Evolutionary conservation across 2,329 filamentous ascomycete species (phyloP), one percentile per base, ranked within the genome.

Genomic region (Macrophomina tecta): DNA sequence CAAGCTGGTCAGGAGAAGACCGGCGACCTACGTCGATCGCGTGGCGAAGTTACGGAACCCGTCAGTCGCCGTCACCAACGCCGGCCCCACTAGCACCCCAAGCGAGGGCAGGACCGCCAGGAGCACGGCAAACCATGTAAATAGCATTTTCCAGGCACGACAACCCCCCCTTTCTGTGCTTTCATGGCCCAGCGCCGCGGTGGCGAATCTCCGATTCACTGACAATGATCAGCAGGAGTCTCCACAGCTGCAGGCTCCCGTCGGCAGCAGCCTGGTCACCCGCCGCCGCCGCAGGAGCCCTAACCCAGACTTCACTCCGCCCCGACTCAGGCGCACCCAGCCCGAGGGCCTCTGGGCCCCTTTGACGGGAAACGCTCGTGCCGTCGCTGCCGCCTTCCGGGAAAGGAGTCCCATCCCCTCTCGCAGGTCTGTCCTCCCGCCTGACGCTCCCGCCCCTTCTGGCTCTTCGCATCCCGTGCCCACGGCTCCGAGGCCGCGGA

Each of bases 211-310:
- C 40, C 40, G 14, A 45, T 5, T 7, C 4, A 4, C 40, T 45
- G 40, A 45, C 18, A 1, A 18, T n/a, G 40, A 45, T 45, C 51
- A 9, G 30, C 9, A 34, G 16, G 12, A n/a, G 9, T 34, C 51
- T 12, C 51, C 51, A 38, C 51, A 53, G 51, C 52, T 60, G 38
- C 55, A 60, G 55, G 40, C 55, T 45, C 55, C 55, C 38, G 23
- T 11, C 12, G 11, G 5, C 18, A 23, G n/a, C n/a, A 45, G 40
- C 40, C 40, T 45, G 12, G 40, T n/a, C 40, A 14, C 40, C 4
- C 23, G 23, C 38, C 36, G 36, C 8, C 53, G 53, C 36, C 56
- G 56, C 56, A 40, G 56, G 4, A 12, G 36, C 23, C 12, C 40
- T 6, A 30, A 46, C 16, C 56, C 56, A 12, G 30, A 34, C 56